Evolutionary conservation across 1,284 basidiomycete species (phyloP), one percentile per base, ranked within the genome.

Genomic region (Ustilago crameri): DNA sequence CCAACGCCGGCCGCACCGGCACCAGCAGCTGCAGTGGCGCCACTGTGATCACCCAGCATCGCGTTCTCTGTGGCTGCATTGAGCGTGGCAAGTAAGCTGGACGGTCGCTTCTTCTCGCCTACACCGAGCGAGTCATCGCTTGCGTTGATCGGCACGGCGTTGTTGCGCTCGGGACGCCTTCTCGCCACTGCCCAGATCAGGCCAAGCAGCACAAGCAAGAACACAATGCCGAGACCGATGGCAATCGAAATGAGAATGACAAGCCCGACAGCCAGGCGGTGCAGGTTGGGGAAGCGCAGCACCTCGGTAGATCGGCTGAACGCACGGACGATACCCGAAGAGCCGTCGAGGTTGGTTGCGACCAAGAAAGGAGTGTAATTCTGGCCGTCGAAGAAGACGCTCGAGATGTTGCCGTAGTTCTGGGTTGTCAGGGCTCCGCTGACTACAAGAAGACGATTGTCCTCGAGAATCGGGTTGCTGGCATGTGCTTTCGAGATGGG

Each of bases 211-310:
- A 93, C 91, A 22, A 97, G 87, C 1, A 98, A 85, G 85, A 98
- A 94, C 51, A 98, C 93, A 23, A 98, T 89, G 24, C 94, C 95
- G 10, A 95, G 93, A 4, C 93, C 90, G 69, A 98, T 96, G 27
- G 95, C 95, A 75, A 98, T 97, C 5, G 93, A 95, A 75, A 98
- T 95, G 38, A 98, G 88, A 67, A 98, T 97, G 55, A 98, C 93
- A 37, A 98, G 88, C 2, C 95, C 96, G 23, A 90, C 89, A 1
- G 93, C 93, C 51, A 97, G 59, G 14, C 60, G 73, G 42, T 73
- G 75, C 48, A 78, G 53, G 52, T 79, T 79, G 23, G 75, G 65
- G 65, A 79, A 80, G n/a, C 57, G 64, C 42, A 80, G 67, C 57
- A 77, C 72, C 38, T 80, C 77, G 44, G 88, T 87, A 91, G 92